Evolutionary conservation across 345 rosid genomes (phyloP).

Genomic region (Psidium friedrichsthalianum): DNA sequence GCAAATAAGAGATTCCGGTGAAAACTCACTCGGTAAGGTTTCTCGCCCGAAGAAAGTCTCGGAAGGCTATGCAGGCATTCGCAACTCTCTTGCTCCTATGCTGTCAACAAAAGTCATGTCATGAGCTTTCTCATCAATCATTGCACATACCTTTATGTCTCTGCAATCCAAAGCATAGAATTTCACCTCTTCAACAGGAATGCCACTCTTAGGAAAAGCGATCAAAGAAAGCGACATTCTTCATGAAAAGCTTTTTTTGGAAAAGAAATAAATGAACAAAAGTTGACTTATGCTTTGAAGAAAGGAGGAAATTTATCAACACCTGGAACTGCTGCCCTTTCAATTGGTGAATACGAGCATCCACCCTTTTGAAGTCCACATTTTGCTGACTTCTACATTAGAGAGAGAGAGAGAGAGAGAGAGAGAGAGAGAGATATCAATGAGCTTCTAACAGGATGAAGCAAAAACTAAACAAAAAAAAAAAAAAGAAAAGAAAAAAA

Average conservation of each 20-base stretch:
- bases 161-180: background rate
- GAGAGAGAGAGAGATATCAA: background rate
- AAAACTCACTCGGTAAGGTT: conserved; percentile 55
- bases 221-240: background rate
- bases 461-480: too few species aligned
- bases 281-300: background rate
- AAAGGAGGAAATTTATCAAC: background rate
- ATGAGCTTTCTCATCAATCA: background rate
- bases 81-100: conserved; percentile 78
- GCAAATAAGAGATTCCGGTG: background rate
- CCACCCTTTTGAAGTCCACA: conserved; percentile 74
- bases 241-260: background rate
- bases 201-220: background rate
- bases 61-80: conserved; percentile 67
- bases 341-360: conserved; percentile 77
- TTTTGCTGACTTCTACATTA: conserved; percentile 41
- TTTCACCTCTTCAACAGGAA: background rate
- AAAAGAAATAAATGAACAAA: background rate
- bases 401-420: background rate
- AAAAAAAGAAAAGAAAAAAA: background rate
- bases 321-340: conserved; percentile 98
- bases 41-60: conserved; percentile 59
- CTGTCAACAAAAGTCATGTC: conserved; percentile 32
- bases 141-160: background rate
- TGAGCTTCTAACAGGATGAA: background rate